phyloP scores from a whole-genome alignment of 2,329 filamentous ascomycete genomes.

The Fonsecaea nubica region DNA sequence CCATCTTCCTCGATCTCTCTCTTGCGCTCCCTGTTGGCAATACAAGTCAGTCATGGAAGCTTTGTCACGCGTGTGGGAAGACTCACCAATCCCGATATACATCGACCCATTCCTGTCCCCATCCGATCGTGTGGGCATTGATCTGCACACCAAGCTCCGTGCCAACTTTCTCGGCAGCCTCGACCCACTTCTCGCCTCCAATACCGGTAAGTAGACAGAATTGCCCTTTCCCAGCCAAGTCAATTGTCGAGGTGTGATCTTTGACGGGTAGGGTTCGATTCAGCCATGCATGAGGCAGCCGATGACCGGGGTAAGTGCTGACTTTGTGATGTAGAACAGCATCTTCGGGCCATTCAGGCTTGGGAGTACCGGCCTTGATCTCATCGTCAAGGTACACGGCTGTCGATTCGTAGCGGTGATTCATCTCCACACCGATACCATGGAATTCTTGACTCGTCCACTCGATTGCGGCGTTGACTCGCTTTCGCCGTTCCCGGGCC shows the following conservation, averaged over 20 bases:
- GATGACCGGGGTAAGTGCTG: slow-evolving; percentile 64
- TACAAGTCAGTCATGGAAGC: neutral
- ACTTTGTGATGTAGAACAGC: slow-evolving; percentile 53
- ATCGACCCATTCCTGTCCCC: slow-evolving; percentile 66
- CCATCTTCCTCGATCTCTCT: slow-evolving; percentile 65
- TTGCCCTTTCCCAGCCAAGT: slow-evolving; percentile 63
- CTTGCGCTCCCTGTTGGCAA: slow-evolving; percentile 44
- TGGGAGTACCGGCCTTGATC: slow-evolving; percentile 30
- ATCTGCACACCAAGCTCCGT: slow-evolving; percentile 55
- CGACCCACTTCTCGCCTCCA: slow-evolving; percentile 63
- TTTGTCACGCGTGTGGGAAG: neutral
- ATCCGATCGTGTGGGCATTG: slow-evolving; percentile 61
- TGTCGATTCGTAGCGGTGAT: slow-evolving; percentile 57
- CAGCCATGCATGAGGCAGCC: slow-evolving; percentile 69
- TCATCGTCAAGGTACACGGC: slow-evolving; percentile 58
- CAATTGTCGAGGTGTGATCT: slow-evolving; percentile 62
- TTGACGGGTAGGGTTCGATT: slow-evolving; percentile 55
- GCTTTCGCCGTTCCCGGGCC: slow-evolving; percentile 50
- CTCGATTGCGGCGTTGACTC: slow-evolving; percentile 53
- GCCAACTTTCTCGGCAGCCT: slow-evolving; percentile 53
- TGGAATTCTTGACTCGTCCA: slow-evolving; percentile 59
- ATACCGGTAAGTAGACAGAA: slow-evolving; percentile 62
- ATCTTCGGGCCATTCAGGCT: slow-evolving; percentile 45
- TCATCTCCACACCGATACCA: slow-evolving; percentile 66
- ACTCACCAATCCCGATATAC: slow-evolving; percentile 65